A percentile compares a stretch with the other conserved stretches of the same genome.
Conservation (phyloP, 495 filamentous ascomycete genomes). For the Penicillium taxi region DNA sequence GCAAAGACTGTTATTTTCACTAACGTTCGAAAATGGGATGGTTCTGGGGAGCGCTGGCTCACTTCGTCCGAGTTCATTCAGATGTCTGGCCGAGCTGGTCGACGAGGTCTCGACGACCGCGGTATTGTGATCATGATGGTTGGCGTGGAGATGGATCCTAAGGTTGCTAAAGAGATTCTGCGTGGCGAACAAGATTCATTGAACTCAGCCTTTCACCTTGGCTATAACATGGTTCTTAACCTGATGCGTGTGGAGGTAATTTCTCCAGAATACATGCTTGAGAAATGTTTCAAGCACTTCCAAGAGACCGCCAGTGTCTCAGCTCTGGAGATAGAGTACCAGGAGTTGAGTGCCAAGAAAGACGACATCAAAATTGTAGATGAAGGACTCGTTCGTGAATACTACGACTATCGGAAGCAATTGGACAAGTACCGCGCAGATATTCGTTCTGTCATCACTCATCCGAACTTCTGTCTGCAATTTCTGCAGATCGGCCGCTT, state of each 20-base stretch:
- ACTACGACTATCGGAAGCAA: constrained; percentile 78
- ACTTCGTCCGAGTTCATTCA: constrained; percentile 96
- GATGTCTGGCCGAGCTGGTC: constrained; percentile 94
- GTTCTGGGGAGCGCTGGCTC: constrained; percentile 70
- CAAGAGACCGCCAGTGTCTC: constrained; percentile 85
- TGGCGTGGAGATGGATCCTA: constrained; percentile 92
- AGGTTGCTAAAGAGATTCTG: constrained; percentile 84
- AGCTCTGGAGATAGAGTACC: constrained; percentile 69
- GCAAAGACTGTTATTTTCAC: constrained; percentile 98
- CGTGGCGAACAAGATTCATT: constrained; percentile 92
- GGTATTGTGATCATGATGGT: constrained; percentile 99
- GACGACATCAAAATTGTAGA: constrained; percentile 69
- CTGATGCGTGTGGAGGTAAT: constrained; percentile 92
- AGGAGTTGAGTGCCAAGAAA: constrained; percentile 61
- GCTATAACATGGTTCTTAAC: constrained; percentile 99
- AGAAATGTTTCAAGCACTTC: constrained; percentile 95
- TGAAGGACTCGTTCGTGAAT: constrained; percentile 82
- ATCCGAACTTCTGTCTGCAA: constrained; percentile 72
- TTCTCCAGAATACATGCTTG: constrained; percentile 93
- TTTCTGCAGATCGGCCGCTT: constrained; percentile 77
- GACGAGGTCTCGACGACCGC: constrained; percentile 93
- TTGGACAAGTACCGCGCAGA: constrained; percentile 74
- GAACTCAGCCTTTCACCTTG: constrained; percentile 94
- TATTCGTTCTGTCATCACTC: constrained; percentile 78
- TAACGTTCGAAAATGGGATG: constrained; percentile 90